Evolutionary conservation across 1,284 basidiomycete species (phyloP).

Genomic region (Cutaneotrichosporon mucoides): DNA sequence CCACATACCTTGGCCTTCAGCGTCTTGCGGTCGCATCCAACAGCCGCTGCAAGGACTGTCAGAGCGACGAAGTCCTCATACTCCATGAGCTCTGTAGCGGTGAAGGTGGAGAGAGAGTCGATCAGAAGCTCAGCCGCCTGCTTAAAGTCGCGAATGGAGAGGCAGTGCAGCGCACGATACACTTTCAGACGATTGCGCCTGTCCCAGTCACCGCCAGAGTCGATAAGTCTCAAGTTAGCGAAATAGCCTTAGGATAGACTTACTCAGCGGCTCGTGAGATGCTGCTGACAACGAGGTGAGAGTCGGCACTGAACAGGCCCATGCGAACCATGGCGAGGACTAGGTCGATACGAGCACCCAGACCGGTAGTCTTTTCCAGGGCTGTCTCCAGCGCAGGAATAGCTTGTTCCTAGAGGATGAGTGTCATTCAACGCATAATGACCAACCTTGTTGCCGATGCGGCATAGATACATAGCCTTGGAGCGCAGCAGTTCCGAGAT

Average conservation of each 20-base stretch:
- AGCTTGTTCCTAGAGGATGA: constrained; percentile 58
- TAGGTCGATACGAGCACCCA: constrained; percentile 91
- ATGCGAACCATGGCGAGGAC: constrained; percentile 83
- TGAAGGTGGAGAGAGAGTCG: constrained; percentile 90
- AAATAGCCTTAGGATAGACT: constrained; percentile 33
- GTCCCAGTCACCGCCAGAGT: constrained; percentile 98
- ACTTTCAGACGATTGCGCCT: constrained; percentile 93
- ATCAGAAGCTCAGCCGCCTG: constrained; percentile 71
- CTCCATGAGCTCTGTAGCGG: constrained; percentile 80
- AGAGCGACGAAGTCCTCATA: constrained; percentile 91
- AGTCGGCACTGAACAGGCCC: constrained; percentile 86
- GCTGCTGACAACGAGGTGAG: constrained; percentile 66
- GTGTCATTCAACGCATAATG: not conserved
- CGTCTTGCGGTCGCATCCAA: constrained; percentile 77
- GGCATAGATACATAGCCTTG: constrained; percentile 79
- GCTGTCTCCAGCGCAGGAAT: constrained; percentile 78
- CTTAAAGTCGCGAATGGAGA: constrained; percentile 76
- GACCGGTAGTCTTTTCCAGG: constrained; percentile 84
- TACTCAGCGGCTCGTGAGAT: constrained; percentile 79
- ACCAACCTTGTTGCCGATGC: constrained; percentile 83
- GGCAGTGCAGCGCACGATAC: constrained; percentile 79
- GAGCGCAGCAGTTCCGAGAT: constrained; percentile 81
- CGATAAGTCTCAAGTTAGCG: constrained; percentile 65
- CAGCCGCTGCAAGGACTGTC: constrained; percentile 73
- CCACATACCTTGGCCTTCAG: constrained; percentile 82